Percentiles rank a stretch among this genome's conserved stretches.
Conservation (phyloP, 371 early-diverging fungal genomes). For the Caulochytrium protostelioides region DNA sequence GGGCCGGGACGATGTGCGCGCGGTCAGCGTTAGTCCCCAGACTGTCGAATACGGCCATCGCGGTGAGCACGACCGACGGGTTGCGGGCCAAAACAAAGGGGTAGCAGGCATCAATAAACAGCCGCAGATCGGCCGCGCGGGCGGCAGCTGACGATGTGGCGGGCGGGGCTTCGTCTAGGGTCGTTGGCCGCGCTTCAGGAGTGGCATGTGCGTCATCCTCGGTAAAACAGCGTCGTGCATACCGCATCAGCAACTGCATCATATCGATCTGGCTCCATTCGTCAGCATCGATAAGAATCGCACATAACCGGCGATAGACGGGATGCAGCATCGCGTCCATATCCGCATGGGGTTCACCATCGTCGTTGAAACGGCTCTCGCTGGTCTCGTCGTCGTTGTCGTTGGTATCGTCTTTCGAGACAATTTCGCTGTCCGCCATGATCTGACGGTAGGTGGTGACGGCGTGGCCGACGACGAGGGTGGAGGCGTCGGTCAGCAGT, state of each 20-base stretch:
- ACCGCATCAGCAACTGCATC: conserved; percentile 50
- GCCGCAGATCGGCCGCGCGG: conserved; percentile 38
- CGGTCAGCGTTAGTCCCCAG: conserved; percentile 43
- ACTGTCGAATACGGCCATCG: conserved; percentile 45
- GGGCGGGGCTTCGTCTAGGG: neutral
- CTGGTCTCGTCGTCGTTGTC: no score
- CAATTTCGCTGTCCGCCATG: neutral
- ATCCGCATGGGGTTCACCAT: conserved; percentile 45
- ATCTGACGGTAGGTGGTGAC: conserved; percentile 65
- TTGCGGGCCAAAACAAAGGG: conserved; percentile 70
- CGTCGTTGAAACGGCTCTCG: no score
- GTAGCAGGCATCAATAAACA: conserved; percentile 41
- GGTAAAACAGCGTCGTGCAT: conserved; percentile 21
- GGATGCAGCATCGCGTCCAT: conserved; percentile 67
- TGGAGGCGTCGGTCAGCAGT: conserved; percentile 61
- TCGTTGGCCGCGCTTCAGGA: neutral
- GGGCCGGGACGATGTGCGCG: conserved; percentile 39
- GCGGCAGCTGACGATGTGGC: no score
- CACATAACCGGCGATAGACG: conserved; percentile 69
- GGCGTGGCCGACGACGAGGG: conserved; percentile 65
- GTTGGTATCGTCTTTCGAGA: no score
- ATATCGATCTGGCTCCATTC: conserved; percentile 86
- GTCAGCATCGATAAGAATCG: conserved; percentile 62
- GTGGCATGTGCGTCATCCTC: neutral
- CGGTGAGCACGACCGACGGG: conserved; percentile 65